Evolutionary conservation across 2,329 filamentous ascomycete genomes (phyloP).

Genomic region (Calonectria pauciramosa): DNA sequence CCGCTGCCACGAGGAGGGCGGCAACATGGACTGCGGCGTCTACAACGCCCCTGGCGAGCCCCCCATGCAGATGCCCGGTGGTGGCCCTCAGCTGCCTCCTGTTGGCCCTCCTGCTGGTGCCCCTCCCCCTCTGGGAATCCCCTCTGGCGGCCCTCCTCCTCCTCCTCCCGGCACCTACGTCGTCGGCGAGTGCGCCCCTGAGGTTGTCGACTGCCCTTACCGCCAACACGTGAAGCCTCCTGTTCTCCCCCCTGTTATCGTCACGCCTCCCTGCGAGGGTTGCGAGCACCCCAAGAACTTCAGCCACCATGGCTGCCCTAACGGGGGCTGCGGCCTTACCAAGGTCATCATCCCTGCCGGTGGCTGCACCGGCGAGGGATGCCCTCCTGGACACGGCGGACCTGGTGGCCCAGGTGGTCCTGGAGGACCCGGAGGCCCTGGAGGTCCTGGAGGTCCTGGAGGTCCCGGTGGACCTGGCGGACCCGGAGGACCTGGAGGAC

Average conservation of each 20-base stretch:
- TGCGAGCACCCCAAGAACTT: not conserved
- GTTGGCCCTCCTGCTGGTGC: not conserved
- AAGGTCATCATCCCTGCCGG: not conserved
- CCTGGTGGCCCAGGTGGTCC: not conserved
- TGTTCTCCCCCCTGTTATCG: not conserved
- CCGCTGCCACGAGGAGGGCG: not conserved
- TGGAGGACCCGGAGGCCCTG: not conserved
- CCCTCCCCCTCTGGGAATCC: not conserved
- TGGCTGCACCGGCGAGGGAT: not conserved
- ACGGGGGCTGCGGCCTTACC: not conserved
- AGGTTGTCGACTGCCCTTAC: constrained; percentile 19
- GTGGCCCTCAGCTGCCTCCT: not conserved
- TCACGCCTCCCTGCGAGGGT: not conserved
- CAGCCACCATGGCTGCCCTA: not conserved
- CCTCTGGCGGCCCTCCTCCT: not conserved
- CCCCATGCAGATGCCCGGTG: too few species aligned
- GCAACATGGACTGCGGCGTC: not conserved
- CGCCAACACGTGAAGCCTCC: not conserved
- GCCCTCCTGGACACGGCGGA: not conserved
- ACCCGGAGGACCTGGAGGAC: not conserved
- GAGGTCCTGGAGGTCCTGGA: not conserved
- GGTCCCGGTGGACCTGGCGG: not conserved
- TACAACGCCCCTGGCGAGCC: not conserved
- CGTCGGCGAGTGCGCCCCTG: constrained; percentile 36
- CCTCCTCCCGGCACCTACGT: constrained; percentile 18